Conservation (phyloP, 805 yeast species). For the Yarrowia porcina region DNA sequence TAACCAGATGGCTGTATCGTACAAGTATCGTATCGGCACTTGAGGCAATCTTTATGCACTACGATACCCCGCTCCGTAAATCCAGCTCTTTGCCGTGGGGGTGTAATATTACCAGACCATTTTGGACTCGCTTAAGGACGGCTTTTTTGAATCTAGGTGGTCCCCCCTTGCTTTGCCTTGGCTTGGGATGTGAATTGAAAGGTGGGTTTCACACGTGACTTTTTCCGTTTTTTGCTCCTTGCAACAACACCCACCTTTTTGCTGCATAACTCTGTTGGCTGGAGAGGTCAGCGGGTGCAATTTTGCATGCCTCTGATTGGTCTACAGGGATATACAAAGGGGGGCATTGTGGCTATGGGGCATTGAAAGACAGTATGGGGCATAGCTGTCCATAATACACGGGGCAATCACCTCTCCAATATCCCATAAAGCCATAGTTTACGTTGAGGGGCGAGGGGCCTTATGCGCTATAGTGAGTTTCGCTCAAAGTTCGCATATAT, state of each 20-base stretch:
- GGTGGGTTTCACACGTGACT: conserved; percentile 1
- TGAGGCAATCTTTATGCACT: not conserved
- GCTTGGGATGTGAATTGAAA: not conserved
- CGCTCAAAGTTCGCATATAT: not conserved
- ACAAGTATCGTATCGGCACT: too few relatives aligned
- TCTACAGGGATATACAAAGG: not conserved
- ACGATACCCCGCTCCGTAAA: not conserved
- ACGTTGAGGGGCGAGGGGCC: not conserved
- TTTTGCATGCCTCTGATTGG: not conserved
- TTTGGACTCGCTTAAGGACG: not conserved
- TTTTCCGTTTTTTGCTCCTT: not conserved
- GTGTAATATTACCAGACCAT: not conserved
- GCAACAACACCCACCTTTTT: not conserved
- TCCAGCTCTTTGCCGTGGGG: not conserved
- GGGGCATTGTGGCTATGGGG: too few relatives aligned
- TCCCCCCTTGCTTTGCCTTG: not conserved
- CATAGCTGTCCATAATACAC: not conserved
- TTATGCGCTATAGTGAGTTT: not conserved
- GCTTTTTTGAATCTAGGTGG: too few relatives aligned
- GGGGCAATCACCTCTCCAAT: not conserved
- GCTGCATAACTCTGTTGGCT: conserved; percentile 19
- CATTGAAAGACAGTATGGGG: not conserved
- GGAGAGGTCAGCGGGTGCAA: not conserved
- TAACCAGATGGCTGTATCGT: too few relatives aligned
- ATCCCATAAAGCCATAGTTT: not conserved